Evolutionary conservation across 495 filamentous ascomycete genomes (phyloP).

Genomic region (Geopyxis carbonaria): DNA sequence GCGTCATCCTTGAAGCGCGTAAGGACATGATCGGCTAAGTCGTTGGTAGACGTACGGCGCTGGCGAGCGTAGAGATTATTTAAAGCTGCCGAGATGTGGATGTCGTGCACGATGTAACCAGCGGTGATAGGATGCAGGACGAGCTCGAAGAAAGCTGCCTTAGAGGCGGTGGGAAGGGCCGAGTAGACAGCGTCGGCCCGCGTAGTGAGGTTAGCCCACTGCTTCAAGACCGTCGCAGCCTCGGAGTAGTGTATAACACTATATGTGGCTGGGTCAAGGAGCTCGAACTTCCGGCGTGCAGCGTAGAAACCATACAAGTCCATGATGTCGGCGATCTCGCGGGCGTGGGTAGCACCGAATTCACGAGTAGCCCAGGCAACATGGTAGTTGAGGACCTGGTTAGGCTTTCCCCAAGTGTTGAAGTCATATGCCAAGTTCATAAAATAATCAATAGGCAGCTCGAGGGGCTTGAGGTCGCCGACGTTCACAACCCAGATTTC

Average conservation of each 20-base stretch:
- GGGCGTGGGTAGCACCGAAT: conserved; percentile 36
- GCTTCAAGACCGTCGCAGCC: conserved; percentile 43
- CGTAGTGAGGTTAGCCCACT: conserved; percentile 41
- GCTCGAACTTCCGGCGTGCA: conserved; percentile 49
- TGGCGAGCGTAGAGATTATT: conserved; percentile 49
- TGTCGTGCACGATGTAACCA: conserved; percentile 41
- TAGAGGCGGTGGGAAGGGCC: conserved; percentile 30
- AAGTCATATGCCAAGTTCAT: conserved; percentile 51
- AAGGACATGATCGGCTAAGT: conserved; percentile 40
- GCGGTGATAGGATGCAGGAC: conserved; percentile 50
- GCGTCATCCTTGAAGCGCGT: conserved; percentile 43
- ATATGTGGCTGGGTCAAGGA: conserved; percentile 46
- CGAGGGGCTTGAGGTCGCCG: conserved; percentile 53
- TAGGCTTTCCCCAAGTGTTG: conserved; percentile 33
- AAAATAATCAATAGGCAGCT: conserved; percentile 51
- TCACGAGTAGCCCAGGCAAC: conserved; percentile 41
- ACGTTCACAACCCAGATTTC: conserved; percentile 65
- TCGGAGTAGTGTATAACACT: conserved; percentile 55
- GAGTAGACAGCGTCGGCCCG: conserved; percentile 41
- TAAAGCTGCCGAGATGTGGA: conserved; percentile 42
- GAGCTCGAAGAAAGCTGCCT: conserved; percentile 52
- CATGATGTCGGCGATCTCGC: conserved; percentile 38
- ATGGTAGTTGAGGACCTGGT: conserved; percentile 41
- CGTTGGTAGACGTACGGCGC: conserved; percentile 48
- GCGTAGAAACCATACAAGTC: conserved; percentile 46